Base-by-base conservation (phyloP, 257 asterid genomes). In the Solanum ossicruentum region DNA sequence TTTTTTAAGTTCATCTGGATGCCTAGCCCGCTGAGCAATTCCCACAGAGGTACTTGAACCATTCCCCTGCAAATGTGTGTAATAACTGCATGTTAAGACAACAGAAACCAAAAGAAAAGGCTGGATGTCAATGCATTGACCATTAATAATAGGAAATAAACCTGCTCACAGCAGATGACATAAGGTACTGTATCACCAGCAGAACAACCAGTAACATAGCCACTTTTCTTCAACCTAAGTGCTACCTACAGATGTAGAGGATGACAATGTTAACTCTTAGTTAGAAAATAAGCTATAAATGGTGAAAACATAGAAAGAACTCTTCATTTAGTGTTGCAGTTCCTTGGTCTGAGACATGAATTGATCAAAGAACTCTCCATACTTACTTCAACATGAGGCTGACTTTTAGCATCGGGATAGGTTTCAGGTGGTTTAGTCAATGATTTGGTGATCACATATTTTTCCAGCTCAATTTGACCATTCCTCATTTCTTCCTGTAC, bases 151-250 rank as follows among this genome's bases (percentile, higher is more conserved):
- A 26, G 63, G 72, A 83, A 84, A 72, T 87, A 63, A 66, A 97
- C 98, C 97, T 94, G 95, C 89, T 97, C 99, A 86, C 95, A 89
- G 92, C 98, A 97, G 88, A 97, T 94, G 84, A 97, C 83, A 85
- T 97, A 97, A 82, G 98, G 99, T 69, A 97, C 94, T 23, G 99
- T 92, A 87, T 97, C 99, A 84, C 99, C 99, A 89, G 97, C 94
- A 83, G 97, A 92, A 88, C 96, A 94, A 88, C 98, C 99, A n/a
- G 96, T 87, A 75, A 92, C 93, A 86, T 93, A 91, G 71, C 99
- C 99, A 85, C 85, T 93, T 90, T 88, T 93, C 97, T 90, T 95
- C 92, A 93, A 85, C 83, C 99, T 89, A 88, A 97, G 97, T 85
- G 99, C 99, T 58, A 97, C 99, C 99, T 97, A 84, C 56, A 87